Conservation (phyloP, 768 basidiomycete species). For the Royoungia palumana region DNA sequence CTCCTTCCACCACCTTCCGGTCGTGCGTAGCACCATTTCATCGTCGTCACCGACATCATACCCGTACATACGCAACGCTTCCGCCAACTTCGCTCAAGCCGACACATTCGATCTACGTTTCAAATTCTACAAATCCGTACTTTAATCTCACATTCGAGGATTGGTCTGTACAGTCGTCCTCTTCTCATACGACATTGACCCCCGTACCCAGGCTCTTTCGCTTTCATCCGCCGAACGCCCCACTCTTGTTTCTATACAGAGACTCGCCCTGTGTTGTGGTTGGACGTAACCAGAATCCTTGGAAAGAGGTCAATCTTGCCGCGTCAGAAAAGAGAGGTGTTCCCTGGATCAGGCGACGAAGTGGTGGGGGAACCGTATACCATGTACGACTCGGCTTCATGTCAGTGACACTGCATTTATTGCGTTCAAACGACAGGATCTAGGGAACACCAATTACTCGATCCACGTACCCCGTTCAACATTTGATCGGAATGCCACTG, state of each 20-base stretch:
- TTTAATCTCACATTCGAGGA: constrained; percentile 92
- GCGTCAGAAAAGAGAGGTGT: constrained; percentile 51
- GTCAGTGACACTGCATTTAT: not conserved
- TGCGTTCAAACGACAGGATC: constrained; percentile 55
- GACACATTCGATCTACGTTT: constrained; percentile 62
- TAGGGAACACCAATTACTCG: constrained; percentile 97
- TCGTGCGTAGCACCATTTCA: not conserved
- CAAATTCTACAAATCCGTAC: constrained; percentile 75
- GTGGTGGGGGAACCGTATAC: constrained; percentile 95
- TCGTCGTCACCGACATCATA: not conserved
- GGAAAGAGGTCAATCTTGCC: constrained; percentile 89
- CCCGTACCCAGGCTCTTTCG: constrained; percentile 66
- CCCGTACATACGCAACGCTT: constrained; percentile 13
- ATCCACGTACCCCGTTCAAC: constrained; percentile 80
- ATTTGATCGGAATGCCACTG: constrained; percentile 79
- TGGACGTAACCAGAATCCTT: constrained; percentile 96
- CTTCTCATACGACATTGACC: constrained; percentile 27
- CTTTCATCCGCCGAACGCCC: constrained; percentile 59
- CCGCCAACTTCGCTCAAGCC: constrained; percentile 28
- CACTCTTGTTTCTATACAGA: constrained; percentile 83
- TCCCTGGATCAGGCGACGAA: constrained; percentile 79
- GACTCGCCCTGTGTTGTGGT: constrained; percentile 89
- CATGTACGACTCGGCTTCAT: constrained; percentile 57
- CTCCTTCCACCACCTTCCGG: not conserved
- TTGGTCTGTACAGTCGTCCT: constrained; percentile 50